These are phyloP conservation scores for Lactifluus volemus DNA, from an alignment of 768 basidiomycete genomes.

Conservation along the genomic window DNA sequence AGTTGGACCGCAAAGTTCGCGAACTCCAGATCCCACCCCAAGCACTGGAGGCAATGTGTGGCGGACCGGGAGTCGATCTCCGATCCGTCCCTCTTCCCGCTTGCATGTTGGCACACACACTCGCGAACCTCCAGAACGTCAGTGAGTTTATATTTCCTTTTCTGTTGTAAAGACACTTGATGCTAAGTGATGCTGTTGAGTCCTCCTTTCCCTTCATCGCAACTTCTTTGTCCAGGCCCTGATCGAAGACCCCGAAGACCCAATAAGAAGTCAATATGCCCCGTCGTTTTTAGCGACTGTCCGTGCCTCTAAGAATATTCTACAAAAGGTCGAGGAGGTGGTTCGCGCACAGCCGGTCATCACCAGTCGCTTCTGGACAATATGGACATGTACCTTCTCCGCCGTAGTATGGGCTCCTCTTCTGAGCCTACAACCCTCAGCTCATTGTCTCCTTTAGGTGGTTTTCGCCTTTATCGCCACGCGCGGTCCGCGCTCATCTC, in stretches of 20 bases:
- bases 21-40: constrained; percentile 50
- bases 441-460: constrained; percentile 34
- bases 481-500: constrained; percentile 56
- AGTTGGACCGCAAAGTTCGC: constrained; percentile 48
- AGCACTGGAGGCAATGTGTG: constrained; percentile 29
- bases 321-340: constrained; percentile 34
- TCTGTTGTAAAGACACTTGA: constrained; percentile 29
- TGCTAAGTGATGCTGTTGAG: constrained; percentile 24
- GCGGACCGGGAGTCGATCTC: constrained; percentile 24
- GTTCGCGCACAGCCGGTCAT: constrained; percentile 38
- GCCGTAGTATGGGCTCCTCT: constrained; percentile 42
- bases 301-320: constrained; percentile 39
- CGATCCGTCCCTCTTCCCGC: constrained; percentile 21
- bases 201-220: constrained; percentile 47
- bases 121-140: constrained; percentile 31
- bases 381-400: constrained; percentile 50
- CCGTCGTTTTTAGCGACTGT: constrained; percentile 47
- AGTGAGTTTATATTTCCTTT: constrained; percentile 28
- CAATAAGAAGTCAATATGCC: constrained; percentile 39
- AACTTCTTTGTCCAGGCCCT: constrained; percentile 51
- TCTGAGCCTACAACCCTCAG: constrained; percentile 23
- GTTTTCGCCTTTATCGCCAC: constrained; percentile 77
- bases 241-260: constrained; percentile 38
- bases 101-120: constrained; percentile 33
- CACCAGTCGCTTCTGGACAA: constrained; percentile 45